Evolutionary conservation across 140 eudicot genomes (phyloP), one percentile per base, ranked within the genome.

Genomic region (Senecio squalidus): DNA sequence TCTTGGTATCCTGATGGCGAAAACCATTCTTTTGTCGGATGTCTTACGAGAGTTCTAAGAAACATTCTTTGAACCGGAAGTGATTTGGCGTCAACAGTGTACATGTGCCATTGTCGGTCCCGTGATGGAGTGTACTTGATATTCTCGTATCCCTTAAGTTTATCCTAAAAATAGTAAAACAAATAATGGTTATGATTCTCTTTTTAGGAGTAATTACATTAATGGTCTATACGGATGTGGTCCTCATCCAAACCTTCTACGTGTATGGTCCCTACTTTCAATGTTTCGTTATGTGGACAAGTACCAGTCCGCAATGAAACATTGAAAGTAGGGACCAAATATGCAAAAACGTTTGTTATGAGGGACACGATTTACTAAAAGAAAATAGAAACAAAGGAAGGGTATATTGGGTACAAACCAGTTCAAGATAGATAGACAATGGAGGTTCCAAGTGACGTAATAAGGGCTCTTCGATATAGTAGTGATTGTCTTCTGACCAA

Each of bases 51-150:
- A 20, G 99, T 84, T 70, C 99, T 78, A 11, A 93, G 84, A 61
- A 88, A 93, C 90, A 88, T 84, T 81, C 99, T 73, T 66, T 80
- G 99, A 69, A 88, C 60, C 15, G 83, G 79, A 53, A 50, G 57
- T 64, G 94, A 85, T 76, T 82, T 93, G 44, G 88, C 95, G 14
- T 64, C 72, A 53, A 93, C 89, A 3, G 94, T 84, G 43, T 93
- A 93, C 29, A 93, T 84, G 85, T 93, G 99, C 96, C 99, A 93
- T 65, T 93, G 99, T 1, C 89, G 95, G 63, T 93, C 99, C 6
- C 99, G 81, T 14, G 99, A 93, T 15, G 99, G 95, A 25, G 96
- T 87, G 71, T 88, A 84, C 69, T 86, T 78, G 57, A 93, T 80
- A 38, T 76, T 74, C 45, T 80, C 83, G 30, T 76, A 84, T 18